A percentile compares a stretch with the other conserved stretches of the same genome.
Evolutionary conservation across 495 filamentous ascomycete genomes (phyloP).

Genomic region (Penicillium goetzii): DNA sequence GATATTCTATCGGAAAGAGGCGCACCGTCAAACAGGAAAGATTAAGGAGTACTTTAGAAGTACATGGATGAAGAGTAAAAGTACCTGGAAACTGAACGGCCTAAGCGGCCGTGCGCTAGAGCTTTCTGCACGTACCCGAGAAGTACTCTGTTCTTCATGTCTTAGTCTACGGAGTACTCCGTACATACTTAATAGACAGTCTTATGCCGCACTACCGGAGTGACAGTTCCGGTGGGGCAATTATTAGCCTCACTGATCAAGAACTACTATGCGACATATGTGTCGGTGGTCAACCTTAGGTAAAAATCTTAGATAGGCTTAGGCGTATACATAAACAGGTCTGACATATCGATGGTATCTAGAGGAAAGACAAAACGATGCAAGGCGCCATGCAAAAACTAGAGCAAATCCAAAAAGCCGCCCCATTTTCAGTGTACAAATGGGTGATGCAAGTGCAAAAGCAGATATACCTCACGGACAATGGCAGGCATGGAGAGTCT

Average conservation of each 20-base stretch:
- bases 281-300: too few species aligned
- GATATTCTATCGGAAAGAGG: background rate
- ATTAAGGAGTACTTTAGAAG: background rate
- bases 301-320: too few species aligned
- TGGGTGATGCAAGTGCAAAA: background rate
- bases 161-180: too few species aligned
- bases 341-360: background rate
- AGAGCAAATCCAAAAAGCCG: background rate
- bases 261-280: too few species aligned
- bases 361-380: background rate
- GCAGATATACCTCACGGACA: background rate
- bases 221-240: too few species aligned
- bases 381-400: conserved; percentile 1
- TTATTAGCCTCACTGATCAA: too few species aligned
- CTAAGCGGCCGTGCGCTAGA: too few species aligned
- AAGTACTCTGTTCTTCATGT: background rate
- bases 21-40: background rate
- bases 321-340: background rate
- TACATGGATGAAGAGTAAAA: background rate
- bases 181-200: too few species aligned
- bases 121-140: background rate
- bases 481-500: background rate
- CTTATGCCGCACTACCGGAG: too few species aligned
- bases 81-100: too few species aligned
- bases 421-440: conserved; percentile 8